A percentile compares a stretch with the other conserved stretches of the same genome.
Conservation (phyloP, 2,329 filamentous ascomycete genomes). For the Fusarium graminum region DNA sequence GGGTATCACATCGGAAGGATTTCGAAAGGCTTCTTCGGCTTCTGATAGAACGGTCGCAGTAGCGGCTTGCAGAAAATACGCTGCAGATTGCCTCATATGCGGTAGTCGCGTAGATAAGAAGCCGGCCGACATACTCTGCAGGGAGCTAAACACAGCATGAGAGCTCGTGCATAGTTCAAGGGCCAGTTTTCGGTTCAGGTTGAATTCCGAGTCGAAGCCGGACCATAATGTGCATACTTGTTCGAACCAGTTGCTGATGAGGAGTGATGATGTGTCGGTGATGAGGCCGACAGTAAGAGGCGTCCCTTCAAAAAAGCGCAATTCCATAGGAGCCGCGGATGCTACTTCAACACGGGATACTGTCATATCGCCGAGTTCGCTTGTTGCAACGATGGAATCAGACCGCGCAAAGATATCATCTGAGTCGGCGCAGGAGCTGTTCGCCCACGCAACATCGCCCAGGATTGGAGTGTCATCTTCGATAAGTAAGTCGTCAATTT, state of each 20-base stretch:
- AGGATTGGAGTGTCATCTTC: conserved; percentile 27
- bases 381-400: conserved; percentile 6
- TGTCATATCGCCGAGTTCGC: conserved; percentile 9
- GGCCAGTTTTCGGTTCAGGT: conserved; percentile 57
- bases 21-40: conserved; percentile 47
- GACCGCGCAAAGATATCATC: conserved; percentile 35
- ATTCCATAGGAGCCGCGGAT: conserved; percentile 17
- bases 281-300: conserved; percentile 42
- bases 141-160: conserved; percentile 54
- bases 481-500: conserved; percentile 13
- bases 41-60: conserved; percentile 54
- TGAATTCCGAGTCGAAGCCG: conserved; percentile 56
- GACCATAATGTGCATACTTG: conserved; percentile 59
- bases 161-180: conserved; percentile 55
- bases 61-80: conserved; percentile 53
- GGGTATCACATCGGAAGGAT: conserved; percentile 47
- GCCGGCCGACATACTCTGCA: conserved; percentile 59
- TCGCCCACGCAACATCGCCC: conserved; percentile 30
- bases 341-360: conserved; percentile 19
- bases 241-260: conserved; percentile 57
- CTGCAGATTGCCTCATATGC: conserved; percentile 54
- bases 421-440: conserved; percentile 32
- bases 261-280: conserved; percentile 51
- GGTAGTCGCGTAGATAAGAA: conserved; percentile 54
- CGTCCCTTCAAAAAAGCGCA: conserved; percentile 30